Evolutionary conservation across 208 protist genomes (phyloP), one percentile per base, ranked within the genome.

Genomic region (Acanthamoeba sp.): DNA sequence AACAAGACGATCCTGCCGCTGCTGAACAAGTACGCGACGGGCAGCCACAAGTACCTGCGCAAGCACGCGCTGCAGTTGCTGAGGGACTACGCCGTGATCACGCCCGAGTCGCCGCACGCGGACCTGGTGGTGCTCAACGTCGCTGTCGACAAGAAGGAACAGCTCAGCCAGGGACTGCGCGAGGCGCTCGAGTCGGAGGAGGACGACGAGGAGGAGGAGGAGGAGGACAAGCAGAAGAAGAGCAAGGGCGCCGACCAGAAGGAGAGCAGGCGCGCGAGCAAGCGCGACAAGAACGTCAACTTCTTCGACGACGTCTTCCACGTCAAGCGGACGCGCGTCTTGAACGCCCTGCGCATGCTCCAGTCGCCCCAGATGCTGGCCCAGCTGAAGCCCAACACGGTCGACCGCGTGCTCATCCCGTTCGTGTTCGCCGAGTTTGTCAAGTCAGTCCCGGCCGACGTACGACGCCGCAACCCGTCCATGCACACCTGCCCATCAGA

Each of bases 241-340:
- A 42, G 16, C 66, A 38, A 34, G 66, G 29, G 16, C 66, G 27
- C 66, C 14, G 24, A 36, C 34, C 22, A 87, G 48, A 55, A 59
- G 29, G 78, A 59, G 48, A 52, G 78, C 78, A 1, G 48, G 2
- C 45, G 69, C 22, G 29, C 69, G 32, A 36, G 48, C 48, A 59
- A 59, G 45, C 45, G 16, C 40, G 48, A 52, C 29, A 87, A 87
- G n/a, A 59, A 87, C 29, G 78, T 87, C 48, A 94, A 94, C 57
- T 94, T 94, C 91, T 94, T 94, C 69, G 38, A 87, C 14, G 57
- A 94, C 91, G 24, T 94, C 18, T 94, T 55, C 73, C 27, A 94
- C 69, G 24, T 85, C 73, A 80, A 94, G 71, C 52, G 32, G n/a
- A 38, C 36, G 45, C 64, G 42, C 29, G 52, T 73, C 9, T 32